A percentile compares a stretch with the other conserved stretches of the same genome.
Conservation (phyloP, 2,329 filamentous ascomycete genomes). For the Fusarium foetens region DNA sequence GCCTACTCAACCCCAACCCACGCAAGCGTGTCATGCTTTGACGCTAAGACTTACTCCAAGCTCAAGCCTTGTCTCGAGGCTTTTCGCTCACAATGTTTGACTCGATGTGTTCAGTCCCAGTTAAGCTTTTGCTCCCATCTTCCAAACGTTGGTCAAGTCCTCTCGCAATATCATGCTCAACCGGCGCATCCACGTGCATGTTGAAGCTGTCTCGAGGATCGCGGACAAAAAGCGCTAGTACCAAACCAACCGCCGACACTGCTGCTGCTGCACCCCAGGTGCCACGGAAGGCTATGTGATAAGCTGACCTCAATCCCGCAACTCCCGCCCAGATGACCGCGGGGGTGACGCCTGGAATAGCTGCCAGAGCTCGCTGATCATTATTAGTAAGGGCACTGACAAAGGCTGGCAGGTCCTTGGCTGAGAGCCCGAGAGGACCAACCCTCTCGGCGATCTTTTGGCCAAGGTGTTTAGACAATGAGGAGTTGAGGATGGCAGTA, state of each 20-base stretch:
- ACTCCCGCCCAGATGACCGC: background rate
- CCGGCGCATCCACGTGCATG: background rate
- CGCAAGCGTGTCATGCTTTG: too few species aligned
- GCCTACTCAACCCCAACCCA: fast-evolving
- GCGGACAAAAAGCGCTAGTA: background rate
- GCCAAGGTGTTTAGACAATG: background rate
- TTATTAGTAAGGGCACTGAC: background rate
- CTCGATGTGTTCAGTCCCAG: background rate
- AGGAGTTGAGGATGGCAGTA: background rate
- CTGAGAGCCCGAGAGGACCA: background rate
- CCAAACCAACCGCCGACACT: background rate
- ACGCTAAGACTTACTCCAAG: background rate
- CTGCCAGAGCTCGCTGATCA: background rate
- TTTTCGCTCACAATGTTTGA: background rate
- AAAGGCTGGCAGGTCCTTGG: background rate
- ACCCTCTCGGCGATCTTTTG: background rate
- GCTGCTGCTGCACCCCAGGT: background rate
- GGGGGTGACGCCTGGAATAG: too few species aligned
- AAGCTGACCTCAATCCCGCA: background rate
- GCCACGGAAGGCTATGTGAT: background rate
- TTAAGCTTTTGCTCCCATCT: background rate
- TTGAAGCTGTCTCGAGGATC: background rate
- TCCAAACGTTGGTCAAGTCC: background rate
- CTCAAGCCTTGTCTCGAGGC: background rate
- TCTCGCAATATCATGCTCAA: background rate